Evolutionary conservation across 768 basidiomycete genomes (phyloP).

Genomic region (Tricholoma sp.): DNA sequence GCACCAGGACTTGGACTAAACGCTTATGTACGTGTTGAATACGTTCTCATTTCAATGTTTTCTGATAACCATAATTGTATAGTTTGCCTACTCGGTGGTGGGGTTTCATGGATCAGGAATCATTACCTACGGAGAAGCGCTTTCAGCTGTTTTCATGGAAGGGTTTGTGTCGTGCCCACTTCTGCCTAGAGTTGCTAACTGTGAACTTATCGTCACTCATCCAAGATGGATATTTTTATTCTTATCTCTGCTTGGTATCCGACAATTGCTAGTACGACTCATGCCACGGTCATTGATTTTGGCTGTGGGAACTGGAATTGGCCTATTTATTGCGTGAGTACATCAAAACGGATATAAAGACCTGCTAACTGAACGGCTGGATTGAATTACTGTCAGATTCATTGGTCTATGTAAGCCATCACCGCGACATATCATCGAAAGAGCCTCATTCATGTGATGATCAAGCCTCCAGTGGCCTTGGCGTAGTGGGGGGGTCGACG

Average conservation of each 20-base stretch:
- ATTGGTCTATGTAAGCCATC: constrained; percentile 60
- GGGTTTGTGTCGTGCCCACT: constrained; percentile 40
- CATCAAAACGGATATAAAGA: not conserved
- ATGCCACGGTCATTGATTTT: constrained; percentile 86
- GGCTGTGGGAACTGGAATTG: constrained; percentile 83
- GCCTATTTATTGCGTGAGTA: constrained; percentile 77
- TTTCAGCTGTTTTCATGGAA: constrained; percentile 84
- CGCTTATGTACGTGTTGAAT: constrained; percentile 55
- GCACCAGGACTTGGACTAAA: constrained; percentile 84
- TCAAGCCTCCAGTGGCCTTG: constrained; percentile 59
- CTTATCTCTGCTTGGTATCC: constrained; percentile 75
- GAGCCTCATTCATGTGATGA: not conserved
- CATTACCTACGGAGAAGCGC: constrained; percentile 73
- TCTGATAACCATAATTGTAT: not conserved
- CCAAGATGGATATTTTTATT: constrained; percentile 78
- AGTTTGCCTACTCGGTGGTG: constrained; percentile 87
- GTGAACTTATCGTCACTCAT: not conserved
- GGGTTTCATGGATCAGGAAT: constrained; percentile 74
- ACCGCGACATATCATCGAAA: not conserved
- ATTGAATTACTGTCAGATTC: constrained; percentile 37
- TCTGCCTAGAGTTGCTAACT: not conserved
- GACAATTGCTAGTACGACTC: constrained; percentile 84
- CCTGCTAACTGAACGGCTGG: not conserved
- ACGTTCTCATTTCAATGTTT: not conserved
- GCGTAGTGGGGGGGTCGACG: constrained; percentile 70